Base-by-base conservation (phyloP, 106 monocot genomes). In the Acorus calamus region DNA sequence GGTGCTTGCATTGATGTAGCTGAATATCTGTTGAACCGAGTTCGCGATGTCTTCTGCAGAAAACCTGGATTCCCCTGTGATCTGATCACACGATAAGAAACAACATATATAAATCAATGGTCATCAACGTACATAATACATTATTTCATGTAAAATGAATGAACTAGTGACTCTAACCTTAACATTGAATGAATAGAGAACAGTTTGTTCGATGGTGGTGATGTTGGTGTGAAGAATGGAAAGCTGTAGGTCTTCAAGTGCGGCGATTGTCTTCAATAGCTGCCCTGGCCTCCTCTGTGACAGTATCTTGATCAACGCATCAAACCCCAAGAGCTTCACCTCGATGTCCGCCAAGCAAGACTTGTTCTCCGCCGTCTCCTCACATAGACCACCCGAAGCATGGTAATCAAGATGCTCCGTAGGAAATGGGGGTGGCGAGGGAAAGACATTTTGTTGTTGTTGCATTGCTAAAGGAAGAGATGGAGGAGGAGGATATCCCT, bases 181-280 rank as follows among this genome's bases (percentile, higher is more conserved):
- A 62, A 89, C 85, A 62, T 81, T 93, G 81, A 93, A 89, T 44
- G 93, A 93, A 73, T 89, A 93, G 49, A 89, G 83, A 55, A 93
- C 93, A 46, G 86, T 86, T 60, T 93, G 89, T 67, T 89, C 93
- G 13, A 93, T 81, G 46, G 93, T 93, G 69, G 86, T 93, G 50
- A 93, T 75, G 64, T 93, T 93, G 42, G 89, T 84, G 63, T 81
- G 86, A 5, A 89, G 74, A 57, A 93, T 89, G 61, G 9, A 63
- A 44, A 89, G 49, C 72, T 85, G 93, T 79, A 93, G 8, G 42
- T 93, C 89, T 53, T 93, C 93, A 10, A 93, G 80, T 0, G 93
- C 93, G 2, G 83, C 79, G 6, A 86, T 81, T 11, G 55, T 86
- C 80, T 54, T 81, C 52, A 89, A 55, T 11, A 93, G 83, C 70